phyloP scores from a whole-genome alignment of 2,329 filamentous ascomycete species.

The Diplodia intermedia region DNA sequence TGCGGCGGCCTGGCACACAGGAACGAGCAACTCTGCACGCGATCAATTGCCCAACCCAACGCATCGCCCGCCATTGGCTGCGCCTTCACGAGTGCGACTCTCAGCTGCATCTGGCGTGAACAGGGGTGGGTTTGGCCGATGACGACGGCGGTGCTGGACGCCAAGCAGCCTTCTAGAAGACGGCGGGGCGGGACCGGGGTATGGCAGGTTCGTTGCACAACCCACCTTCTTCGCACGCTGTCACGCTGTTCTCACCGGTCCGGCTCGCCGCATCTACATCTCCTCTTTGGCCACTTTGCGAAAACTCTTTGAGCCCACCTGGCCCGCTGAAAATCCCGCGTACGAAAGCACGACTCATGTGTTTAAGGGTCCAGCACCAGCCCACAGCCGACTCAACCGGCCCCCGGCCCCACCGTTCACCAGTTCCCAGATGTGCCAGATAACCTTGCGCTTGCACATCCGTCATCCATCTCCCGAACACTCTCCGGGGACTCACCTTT shows the following conservation, averaged over 20 bases:
- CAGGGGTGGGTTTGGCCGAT: conserved; percentile 10
- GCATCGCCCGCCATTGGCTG: neutral
- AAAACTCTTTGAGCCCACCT: conserved; percentile 16
- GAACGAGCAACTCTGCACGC: conserved; percentile 28
- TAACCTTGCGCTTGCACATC: conserved; percentile 4
- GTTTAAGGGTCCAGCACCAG: conserved; percentile 25
- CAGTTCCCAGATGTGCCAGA: neutral
- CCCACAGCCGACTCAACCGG: conserved; percentile 10
- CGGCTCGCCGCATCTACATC: neutral
- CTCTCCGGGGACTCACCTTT: neutral
- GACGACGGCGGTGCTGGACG: conserved; percentile 14
- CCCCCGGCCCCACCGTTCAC: conserved; percentile 15
- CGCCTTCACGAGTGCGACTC: neutral
- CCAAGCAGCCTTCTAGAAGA: conserved; percentile 13
- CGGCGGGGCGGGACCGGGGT: conserved; percentile 1
- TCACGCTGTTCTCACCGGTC: conserved; percentile 16
- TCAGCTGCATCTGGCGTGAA: neutral
- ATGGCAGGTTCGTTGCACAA: neutral
- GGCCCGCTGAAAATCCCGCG: conserved; percentile 9
- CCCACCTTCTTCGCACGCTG: neutral
- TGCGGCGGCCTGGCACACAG: conserved; percentile 20
- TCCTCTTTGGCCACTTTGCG: neutral
- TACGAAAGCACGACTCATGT: conserved; percentile 15
- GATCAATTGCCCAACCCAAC: conserved; percentile 10
- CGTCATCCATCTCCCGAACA: conserved; percentile 8